Evolutionary conservation across 768 basidiomycete genomes (phyloP), one percentile per base, ranked within the genome.

Genomic region (Dacryopinax primogenitus): DNA sequence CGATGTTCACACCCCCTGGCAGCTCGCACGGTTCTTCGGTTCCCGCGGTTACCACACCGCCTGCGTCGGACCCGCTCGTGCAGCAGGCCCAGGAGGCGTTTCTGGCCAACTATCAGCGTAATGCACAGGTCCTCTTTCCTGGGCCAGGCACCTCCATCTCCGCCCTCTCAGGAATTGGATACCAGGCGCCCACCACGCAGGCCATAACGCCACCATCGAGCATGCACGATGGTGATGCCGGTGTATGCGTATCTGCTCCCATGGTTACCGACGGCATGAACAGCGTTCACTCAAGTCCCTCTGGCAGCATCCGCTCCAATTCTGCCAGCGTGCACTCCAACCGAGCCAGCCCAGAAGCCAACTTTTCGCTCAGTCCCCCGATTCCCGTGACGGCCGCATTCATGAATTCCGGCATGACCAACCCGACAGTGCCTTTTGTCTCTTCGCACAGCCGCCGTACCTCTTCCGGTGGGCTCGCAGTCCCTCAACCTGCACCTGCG

Each of bases 11-110:
- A 13, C 51, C 51, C 18, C 51, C 51, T 23, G 51, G 51, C 51
- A 58, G 51, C 51, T 58, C 51, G 51, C 51, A 58, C 26, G 51
- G 51, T 30, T 26, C 51, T 26, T 58, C 51, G 51, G 51, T 18
- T 28, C 51, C 11, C 13, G 26, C 26, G 51, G 51, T 30, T 30
- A 58, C 51, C 51, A 58, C 51, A 30, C 51, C 51, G 51, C 51
- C 51, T 15, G 26, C 51, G 51, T 58, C 51, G 23, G 32, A 58
- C 51, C 51, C 51, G 51, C 51, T 58, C 51, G 51, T 58, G 26
- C 51, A 58, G 51, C 51, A 58, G 51, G 51, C 51, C 51, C 51
- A 58, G 51, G 26, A 58, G 51, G 51, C 51, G 51, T 58, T 58
- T 58, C 51, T 58, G 26, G 51, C 51, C 51, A 58, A 58, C 26